A percentile compares a stretch with the other conserved stretches of the same genome.
Evolutionary conservation across 768 basidiomycete genomes (phyloP).

Genomic region (Hydnomerulius pinastri): DNA sequence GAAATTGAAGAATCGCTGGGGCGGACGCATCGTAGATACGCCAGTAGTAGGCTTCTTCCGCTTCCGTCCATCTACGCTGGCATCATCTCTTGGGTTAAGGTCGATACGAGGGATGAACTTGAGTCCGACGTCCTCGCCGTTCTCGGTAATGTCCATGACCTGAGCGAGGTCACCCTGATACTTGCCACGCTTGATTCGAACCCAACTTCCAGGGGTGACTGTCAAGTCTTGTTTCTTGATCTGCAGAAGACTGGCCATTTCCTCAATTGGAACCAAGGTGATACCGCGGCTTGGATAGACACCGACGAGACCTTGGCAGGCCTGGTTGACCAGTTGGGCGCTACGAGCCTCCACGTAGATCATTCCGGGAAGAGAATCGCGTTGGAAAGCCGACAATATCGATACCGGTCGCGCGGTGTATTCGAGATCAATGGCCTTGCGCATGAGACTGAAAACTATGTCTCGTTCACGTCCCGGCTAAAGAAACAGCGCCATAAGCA

Average conservation of each 20-base stretch:
- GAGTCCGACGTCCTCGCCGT: constrained; percentile 88
- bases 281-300: constrained; percentile 85
- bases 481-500: constrained; percentile 3
- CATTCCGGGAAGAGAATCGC: constrained; percentile 93
- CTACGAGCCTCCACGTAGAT: constrained; percentile 95
- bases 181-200: constrained; percentile 90
- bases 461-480: constrained; percentile 92
- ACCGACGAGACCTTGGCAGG: constrained; percentile 89
- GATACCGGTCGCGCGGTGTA: constrained; percentile 74
- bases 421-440: constrained; percentile 86
- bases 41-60: constrained; percentile 64
- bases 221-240: constrained; percentile 94
- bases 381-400: constrained; percentile 94
- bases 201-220: constrained; percentile 88
- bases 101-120: constrained; percentile 98
- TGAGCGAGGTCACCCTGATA: constrained; percentile 95
- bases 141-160: constrained; percentile 91
- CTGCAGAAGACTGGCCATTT: constrained; percentile 95
- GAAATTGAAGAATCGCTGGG: constrained; percentile 90
- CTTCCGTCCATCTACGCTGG: constrained; percentile 67
- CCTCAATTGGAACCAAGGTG: constrained; percentile 88
- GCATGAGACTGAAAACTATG: constrained; percentile 91
- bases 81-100: constrained; percentile 85
- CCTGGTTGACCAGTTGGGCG: constrained; percentile 80
- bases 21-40: constrained; percentile 70